Conservation (phyloP, 2,329 filamentous ascomycete species). For the Mariannaea elegans region DNA sequence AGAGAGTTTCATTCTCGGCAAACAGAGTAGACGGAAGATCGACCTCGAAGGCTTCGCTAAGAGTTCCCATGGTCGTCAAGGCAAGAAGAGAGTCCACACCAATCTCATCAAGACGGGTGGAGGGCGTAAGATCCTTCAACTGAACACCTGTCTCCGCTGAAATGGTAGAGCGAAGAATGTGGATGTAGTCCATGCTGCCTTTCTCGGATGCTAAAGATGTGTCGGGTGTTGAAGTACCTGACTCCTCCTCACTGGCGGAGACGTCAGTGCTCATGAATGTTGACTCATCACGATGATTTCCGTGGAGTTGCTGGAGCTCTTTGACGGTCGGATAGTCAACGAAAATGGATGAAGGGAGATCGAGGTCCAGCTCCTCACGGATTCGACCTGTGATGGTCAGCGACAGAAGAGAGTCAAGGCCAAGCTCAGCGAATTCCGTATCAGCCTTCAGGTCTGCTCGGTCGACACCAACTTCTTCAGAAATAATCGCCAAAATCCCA, state of each 20-base stretch:
- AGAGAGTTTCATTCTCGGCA: conserved; percentile 27
- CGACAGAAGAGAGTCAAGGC: conserved; percentile 68
- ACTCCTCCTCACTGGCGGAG: conserved; percentile 70
- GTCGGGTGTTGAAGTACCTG: conserved; percentile 52
- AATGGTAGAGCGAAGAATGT: conserved; percentile 25
- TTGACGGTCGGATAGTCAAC: conserved; percentile 41
- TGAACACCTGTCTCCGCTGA: conserved; percentile 33
- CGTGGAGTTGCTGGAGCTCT: conserved; percentile 24
- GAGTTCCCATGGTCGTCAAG: conserved; percentile 25
- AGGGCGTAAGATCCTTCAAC: conserved; percentile 22
- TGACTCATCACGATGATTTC: conserved; percentile 54
- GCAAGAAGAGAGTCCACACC: conserved; percentile 33
- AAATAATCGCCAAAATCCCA: conserved; percentile 50
- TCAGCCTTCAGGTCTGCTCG: conserved; percentile 67
- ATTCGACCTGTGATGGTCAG: conserved; percentile 64
- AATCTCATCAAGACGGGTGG: conserved; percentile 28
- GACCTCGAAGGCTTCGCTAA: conserved; percentile 38
- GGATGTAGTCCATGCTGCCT: conserved; percentile 13
- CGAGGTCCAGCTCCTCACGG: conserved; percentile 61
- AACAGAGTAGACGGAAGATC: conserved; percentile 29
- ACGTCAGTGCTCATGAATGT: conserved; percentile 69
- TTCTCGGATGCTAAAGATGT: conserved; percentile 28
- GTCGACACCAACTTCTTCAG: conserved; percentile 77
- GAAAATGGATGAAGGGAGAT: conserved; percentile 53
- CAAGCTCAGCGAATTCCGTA: conserved; percentile 63